Base-by-base conservation (phyloP, 1,139 yeast genomes). In the Zygoascus sp. region DNA sequence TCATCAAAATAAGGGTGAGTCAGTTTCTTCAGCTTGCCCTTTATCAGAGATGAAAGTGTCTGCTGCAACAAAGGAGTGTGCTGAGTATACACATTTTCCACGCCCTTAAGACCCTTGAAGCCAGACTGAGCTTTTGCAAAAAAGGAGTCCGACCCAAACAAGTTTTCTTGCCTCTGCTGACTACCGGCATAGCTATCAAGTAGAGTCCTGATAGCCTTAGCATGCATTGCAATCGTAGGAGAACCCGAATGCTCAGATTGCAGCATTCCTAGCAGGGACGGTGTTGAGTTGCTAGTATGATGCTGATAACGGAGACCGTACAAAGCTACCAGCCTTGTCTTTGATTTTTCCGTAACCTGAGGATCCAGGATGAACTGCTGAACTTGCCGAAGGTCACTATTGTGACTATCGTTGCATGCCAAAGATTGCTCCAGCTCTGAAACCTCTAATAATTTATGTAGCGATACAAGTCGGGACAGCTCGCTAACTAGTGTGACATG, bases 401-500 rank as follows among this genome's bases (percentile, higher is more conserved):
- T 70, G 55, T 80, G 82, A 44, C 73, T 72, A 45, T 77, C 81
- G 52, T 79, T 82, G 53, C 94, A 81, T 1, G 88, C 81, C 47
- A 92, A 71, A 21, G 82, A 78, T 66, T 92, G 99, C 63, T 92
- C 97, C 42, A 89, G 70, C 65, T 92, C 97, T 53, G 96, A 85
- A 6, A 89, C 77, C 50, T 83, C 89, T 84, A 97, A 83, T 44
- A 92, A 69, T 53, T 83, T 74, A 47, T 75, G 74, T 17, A 64
- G 57, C 40, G 87, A 77, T 49, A 81, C 83, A 48, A 78, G 76
- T 13, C 73, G 58, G 57, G 90, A 95, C 42, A 92, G 74, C 59
- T 90, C 97, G 32, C 92, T 79, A 6, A 92, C 89, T 30, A 92
- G 73, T 17, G 95, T 80, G 73, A 94, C 88, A 65, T 94, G 98